phyloP scores from a whole-genome alignment of 1,139 yeast genomes.

The Scheffersomyces lignicola region DNA sequence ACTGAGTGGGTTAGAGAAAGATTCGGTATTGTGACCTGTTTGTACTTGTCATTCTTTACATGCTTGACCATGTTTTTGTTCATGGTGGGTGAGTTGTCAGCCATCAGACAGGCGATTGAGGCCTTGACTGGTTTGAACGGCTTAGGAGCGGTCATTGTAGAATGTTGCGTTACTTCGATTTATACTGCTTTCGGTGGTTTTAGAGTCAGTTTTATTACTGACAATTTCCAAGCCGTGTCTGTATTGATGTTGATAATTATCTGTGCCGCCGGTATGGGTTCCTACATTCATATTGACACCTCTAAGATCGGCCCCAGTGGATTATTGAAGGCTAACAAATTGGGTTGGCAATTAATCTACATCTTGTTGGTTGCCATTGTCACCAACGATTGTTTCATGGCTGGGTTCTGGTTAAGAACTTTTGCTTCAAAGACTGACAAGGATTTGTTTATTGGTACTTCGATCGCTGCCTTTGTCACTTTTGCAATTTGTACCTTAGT shows the following conservation, averaged over 20 bases:
- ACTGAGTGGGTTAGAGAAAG: slow-evolving; percentile 94
- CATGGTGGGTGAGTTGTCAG: slow-evolving; percentile 85
- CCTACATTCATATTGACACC: slow-evolving; percentile 69
- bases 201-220: slow-evolving; percentile 84
- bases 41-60: slow-evolving; percentile 79
- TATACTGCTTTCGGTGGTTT: slow-evolving; percentile 92
- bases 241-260: slow-evolving; percentile 67
- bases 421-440: slow-evolving; percentile 81
- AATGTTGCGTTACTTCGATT: slow-evolving; percentile 82
- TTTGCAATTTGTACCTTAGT: slow-evolving; percentile 66
- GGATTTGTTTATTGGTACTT: slow-evolving; percentile 74
- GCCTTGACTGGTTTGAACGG: slow-evolving; percentile 80
- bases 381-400: slow-evolving; percentile 85
- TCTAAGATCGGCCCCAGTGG: slow-evolving; percentile 65
- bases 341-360: slow-evolving; percentile 89
- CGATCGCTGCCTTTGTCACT: slow-evolving; percentile 68
- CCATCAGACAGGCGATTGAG: slow-evolving; percentile 72
- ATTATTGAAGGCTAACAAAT: slow-evolving; percentile 57
- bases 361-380: slow-evolving; percentile 83
- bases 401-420: slow-evolving; percentile 93
- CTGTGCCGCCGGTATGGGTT: slow-evolving; percentile 79
- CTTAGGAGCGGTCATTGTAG: slow-evolving; percentile 79
- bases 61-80: slow-evolving; percentile 83
- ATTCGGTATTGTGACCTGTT: slow-evolving; percentile 69
- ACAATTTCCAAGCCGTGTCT: slow-evolving; percentile 79